Conservation (phyloP, 2,329 filamentous ascomycete genomes). For the Xenoacremonium recifei region DNA sequence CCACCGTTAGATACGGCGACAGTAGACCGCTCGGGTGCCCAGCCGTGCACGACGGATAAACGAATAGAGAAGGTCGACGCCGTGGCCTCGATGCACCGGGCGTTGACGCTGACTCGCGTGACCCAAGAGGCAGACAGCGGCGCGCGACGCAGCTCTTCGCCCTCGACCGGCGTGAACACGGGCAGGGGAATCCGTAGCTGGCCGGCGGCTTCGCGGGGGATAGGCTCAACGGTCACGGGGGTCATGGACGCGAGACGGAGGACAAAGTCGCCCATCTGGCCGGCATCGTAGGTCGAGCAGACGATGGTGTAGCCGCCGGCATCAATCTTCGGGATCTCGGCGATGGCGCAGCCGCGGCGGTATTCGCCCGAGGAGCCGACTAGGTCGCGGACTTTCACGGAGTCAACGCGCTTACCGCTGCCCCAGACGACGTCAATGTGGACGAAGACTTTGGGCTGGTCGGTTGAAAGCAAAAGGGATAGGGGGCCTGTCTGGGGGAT, state of each 20-base stretch:
- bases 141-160: slow-evolving; percentile 39
- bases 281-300: slow-evolving; percentile 84
- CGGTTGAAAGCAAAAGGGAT: slow-evolving; percentile 71
- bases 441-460: slow-evolving; percentile 65
- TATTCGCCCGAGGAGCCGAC: slow-evolving; percentile 87
- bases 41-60: slow-evolving; percentile 70
- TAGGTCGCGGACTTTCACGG: slow-evolving; percentile 73
- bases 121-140: slow-evolving; percentile 44
- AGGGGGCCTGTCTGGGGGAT: slow-evolving; percentile 59
- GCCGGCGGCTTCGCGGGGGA: slow-evolving; percentile 75
- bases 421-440: slow-evolving; percentile 86
- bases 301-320: slow-evolving; percentile 82
- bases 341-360: slow-evolving; percentile 72
- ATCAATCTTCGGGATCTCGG: slow-evolving; percentile 59
- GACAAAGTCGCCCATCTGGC: slow-evolving; percentile 71
- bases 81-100: slow-evolving; percentile 29
- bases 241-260: slow-evolving; percentile 69
- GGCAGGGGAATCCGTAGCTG: slow-evolving; percentile 61
- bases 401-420: slow-evolving; percentile 66
- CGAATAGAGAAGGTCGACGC: slow-evolving; percentile 59
- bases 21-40: slow-evolving; percentile 64
- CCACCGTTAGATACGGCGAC: slow-evolving; percentile 69
- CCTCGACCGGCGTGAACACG: slow-evolving; percentile 50
- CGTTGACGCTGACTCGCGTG: slow-evolving; percentile 50
- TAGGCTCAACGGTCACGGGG: slow-evolving; percentile 53